phyloP scores from a whole-genome alignment of 306 rosid species.

The Malus orientalis region DNA sequence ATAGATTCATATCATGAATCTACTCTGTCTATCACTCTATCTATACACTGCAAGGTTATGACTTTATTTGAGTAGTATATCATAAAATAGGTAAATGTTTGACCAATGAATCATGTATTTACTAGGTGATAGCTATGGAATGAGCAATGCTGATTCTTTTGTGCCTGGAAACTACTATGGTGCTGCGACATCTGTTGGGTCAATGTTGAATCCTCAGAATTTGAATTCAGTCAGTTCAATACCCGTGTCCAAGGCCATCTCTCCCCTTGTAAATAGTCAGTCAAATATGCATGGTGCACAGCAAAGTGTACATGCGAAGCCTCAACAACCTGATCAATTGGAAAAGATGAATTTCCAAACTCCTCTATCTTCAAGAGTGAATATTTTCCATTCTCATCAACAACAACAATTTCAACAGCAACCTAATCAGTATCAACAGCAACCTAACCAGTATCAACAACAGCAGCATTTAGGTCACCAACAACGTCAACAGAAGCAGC shows the following conservation, averaged over 20 bases:
- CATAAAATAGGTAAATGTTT: conserved; percentile 14
- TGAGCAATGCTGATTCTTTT: conserved; percentile 58
- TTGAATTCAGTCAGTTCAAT: conserved; percentile 50
- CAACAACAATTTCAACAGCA: conserved; percentile 70
- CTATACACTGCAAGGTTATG: background rate
- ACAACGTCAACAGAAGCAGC: conserved; percentile 52
- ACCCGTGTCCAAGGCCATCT: conserved; percentile 48
- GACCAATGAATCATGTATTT: conserved; percentile 20
- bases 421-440: conserved; percentile 67
- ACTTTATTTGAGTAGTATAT: background rate
- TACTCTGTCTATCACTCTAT: background rate
- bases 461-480: conserved; percentile 54
- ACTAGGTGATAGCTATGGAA: conserved; percentile 79
- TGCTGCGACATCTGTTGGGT: conserved; percentile 57
- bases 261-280: conserved; percentile 48
- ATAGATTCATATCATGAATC: background rate
- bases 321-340: conserved; percentile 53
- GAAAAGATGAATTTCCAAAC: conserved; percentile 75
- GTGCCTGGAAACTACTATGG: conserved; percentile 63
- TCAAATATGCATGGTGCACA: conserved; percentile 56
- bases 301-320: conserved; percentile 53
- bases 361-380: conserved; percentile 56
- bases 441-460: conserved; percentile 67
- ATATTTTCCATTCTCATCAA: conserved; percentile 49
- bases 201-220: conserved; percentile 67